Base-by-base conservation (phyloP, 129 eudicot genomes). In the Calendula officinalis region DNA sequence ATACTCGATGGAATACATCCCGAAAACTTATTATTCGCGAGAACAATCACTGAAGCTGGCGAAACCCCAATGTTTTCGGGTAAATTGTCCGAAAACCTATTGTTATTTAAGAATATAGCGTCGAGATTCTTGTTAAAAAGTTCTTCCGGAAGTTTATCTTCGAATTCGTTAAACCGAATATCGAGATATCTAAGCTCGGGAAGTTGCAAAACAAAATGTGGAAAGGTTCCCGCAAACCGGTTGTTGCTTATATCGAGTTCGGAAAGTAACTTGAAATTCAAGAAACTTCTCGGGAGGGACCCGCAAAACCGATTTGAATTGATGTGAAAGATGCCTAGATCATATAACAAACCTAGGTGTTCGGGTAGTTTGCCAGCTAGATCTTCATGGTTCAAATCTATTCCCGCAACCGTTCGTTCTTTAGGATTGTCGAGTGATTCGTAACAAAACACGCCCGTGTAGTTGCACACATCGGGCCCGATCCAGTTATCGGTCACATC, bases 271-370 rank as follows among this genome's bases (percentile, higher is more conserved):
- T 79, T 74, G 16, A 86, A 61, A 56, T 80, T 86, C 47, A 50
- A 3, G 46, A 90, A 73, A 50, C 81, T 79, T 14, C 40, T 54
- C 4, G 97, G 97, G 7, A 90, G 54, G 3, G 67, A 55, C 42
- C 97, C 97, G 61, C 97, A 90, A 67, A 86, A 86, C 33, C 97
- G 69, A 47, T 90, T 90, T 0, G 97, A 83, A 34, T 90, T 90
- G 16, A 90, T 54, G 41, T 90, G 97, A 64, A 89, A 68, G 30
- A 85, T 60, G 10, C 81, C 79, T 2, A 85, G 48, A 53, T 89
- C 97, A 5, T 71, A 74, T 8, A 89, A 30, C 9, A 83, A 44
- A 4, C 87, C 97, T 3, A 89, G 74, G 53, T 83, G 90, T 5
- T 56, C 62, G 0, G 94, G 95, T 44, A 89, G 82, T 47, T 70